These are phyloP conservation scores for Grosmannia penicillata DNA, from an alignment of 2,329 filamentous ascomycete species.

Conservation along the genomic window DNA sequence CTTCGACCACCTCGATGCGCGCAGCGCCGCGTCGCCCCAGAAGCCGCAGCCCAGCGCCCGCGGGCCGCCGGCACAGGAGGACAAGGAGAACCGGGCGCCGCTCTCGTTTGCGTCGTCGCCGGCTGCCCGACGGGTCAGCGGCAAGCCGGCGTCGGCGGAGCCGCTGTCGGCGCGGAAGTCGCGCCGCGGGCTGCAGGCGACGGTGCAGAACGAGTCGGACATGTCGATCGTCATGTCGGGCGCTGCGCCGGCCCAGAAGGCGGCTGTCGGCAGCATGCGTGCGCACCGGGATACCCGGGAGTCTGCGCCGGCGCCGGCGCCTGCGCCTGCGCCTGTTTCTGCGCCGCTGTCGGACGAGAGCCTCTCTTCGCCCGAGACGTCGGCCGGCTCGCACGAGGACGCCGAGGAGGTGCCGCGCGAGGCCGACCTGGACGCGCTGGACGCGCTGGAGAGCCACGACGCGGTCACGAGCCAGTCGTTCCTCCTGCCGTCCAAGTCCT, in stretches of 20 bases:
- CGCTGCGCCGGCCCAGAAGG: not conserved
- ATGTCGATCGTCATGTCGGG: conserved; percentile 8
- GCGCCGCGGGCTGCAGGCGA: conserved; percentile 7
- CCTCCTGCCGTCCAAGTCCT: conserved; percentile 10
- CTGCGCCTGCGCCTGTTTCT: no score
- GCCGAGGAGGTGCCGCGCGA: not conserved
- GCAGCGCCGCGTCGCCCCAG: not conserved
- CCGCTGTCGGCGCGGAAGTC: not conserved
- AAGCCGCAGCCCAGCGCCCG: not conserved
- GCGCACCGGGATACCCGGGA: no score
- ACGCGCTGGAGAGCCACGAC: not conserved
- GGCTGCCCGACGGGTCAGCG: not conserved
- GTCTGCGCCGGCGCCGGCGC: no score
- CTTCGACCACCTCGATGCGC: not conserved
- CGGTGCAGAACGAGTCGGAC: conserved; percentile 12
- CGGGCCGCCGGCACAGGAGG: no score
- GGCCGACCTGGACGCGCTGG: not conserved
- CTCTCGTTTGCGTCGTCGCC: not conserved
- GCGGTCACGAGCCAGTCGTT: conserved; percentile 10
- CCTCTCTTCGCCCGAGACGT: conserved; percentile 8
- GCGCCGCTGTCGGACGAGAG: conserved; percentile 6
- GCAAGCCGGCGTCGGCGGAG: not conserved
- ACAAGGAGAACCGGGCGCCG: conserved; percentile 9
- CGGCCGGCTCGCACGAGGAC: conserved; percentile 7
- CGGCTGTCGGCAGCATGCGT: not conserved